Evolutionary conservation across 495 filamentous ascomycete genomes (phyloP).

Genomic region (Podospora australis): DNA sequence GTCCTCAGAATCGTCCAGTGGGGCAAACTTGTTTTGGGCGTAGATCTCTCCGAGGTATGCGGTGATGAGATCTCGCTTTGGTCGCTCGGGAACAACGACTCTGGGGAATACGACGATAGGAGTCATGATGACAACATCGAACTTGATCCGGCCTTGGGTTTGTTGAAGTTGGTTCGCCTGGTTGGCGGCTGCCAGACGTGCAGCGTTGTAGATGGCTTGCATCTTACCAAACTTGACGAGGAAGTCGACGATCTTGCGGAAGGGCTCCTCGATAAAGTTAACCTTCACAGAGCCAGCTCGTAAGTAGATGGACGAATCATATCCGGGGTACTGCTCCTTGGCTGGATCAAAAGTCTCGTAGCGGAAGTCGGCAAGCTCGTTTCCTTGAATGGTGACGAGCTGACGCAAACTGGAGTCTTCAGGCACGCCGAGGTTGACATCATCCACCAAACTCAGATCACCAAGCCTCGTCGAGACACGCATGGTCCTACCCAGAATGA

Average conservation of each 20-base stretch:
- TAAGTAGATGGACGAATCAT: conserved; percentile 83
- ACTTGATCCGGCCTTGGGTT: conserved; percentile 80
- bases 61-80: conserved; percentile 71
- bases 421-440: conserved; percentile 85
- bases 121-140: conserved; percentile 87
- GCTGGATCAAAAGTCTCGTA: conserved; percentile 90
- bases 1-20: conserved; percentile 63
- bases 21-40: conserved; percentile 83
- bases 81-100: conserved; percentile 51
- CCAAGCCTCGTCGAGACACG: conserved; percentile 79
- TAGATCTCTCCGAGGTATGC: conserved; percentile 97
- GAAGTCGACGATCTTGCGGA: conserved; percentile 97
- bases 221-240: conserved; percentile 97
- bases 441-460: conserved; percentile 81
- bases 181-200: conserved; percentile 87
- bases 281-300: conserved; percentile 90
- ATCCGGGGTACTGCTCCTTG: conserved; percentile 76
- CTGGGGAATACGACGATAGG: conserved; percentile 93
- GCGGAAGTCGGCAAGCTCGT: conserved; percentile 94
- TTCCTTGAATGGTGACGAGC: conserved; percentile 86
- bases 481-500: conserved; percentile 78
- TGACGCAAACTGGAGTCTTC: conserved; percentile 76
- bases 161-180: conserved; percentile 91
- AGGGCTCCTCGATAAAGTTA: conserved; percentile 94
- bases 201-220: conserved; percentile 98